phyloP scores from a whole-genome alignment of 2,329 filamentous ascomycete species.

The Saccharata proteae region DNA sequence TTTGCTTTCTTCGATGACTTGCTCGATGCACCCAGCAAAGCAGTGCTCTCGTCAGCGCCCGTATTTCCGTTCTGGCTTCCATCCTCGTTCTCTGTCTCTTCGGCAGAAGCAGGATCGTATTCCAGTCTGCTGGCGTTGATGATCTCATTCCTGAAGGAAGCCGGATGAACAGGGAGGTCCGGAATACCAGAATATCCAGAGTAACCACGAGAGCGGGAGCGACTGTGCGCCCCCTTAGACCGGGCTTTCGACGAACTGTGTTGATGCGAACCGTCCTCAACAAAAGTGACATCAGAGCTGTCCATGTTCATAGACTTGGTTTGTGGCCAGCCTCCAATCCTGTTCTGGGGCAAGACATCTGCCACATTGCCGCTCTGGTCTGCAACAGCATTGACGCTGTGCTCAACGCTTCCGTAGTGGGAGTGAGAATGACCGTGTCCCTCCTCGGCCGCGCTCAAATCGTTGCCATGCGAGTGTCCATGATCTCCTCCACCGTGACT shows the following conservation, averaged over 20 bases:
- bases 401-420: no score
- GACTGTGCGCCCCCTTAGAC: slow-evolving; percentile 28
- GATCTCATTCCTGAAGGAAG: slow-evolving; percentile 83
- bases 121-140: slow-evolving; percentile 66
- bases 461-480: slow-evolving; percentile 23
- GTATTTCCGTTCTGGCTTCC: slow-evolving; percentile 18
- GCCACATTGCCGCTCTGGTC: slow-evolving; percentile 48
- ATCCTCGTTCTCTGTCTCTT: slow-evolving; percentile 44
- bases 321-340: slow-evolving; percentile 40
- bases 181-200: slow-evolving; percentile 51
- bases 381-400: slow-evolving; percentile 30
- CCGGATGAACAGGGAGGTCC: slow-evolving; percentile 72
- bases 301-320: slow-evolving; percentile 9
- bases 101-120: slow-evolving; percentile 42
- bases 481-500: slow-evolving; percentile 33
- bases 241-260: slow-evolving; percentile 1
- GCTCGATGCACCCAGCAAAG: slow-evolving; percentile 23
- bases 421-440: slow-evolving; percentile 37
- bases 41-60: slow-evolving; percentile 26
- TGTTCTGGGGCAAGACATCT: slow-evolving; percentile 52
- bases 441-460: slow-evolving; percentile 35
- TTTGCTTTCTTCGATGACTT: slow-evolving; percentile 9
- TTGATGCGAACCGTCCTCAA: slow-evolving; percentile 1
- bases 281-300: slow-evolving; percentile 1
- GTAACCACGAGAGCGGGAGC: slow-evolving; percentile 44